Conservation (phyloP, 345 rosid species). For the Lenwebbia sp. region DNA sequence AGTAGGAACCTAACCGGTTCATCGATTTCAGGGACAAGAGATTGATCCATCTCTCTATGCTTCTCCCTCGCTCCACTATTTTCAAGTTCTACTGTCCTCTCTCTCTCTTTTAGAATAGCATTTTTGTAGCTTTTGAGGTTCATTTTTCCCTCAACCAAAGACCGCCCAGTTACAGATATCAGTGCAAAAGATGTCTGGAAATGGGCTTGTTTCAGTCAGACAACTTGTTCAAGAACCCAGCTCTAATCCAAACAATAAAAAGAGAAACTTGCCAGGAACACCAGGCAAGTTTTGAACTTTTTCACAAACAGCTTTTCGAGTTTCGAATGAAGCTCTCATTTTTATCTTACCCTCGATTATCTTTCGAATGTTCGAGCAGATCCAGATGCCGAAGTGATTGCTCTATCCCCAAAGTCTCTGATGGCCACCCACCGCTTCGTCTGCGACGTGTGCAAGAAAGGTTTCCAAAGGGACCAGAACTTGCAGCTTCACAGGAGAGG, state of each 20-base stretch:
- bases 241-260: slow-evolving; percentile 37
- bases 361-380: slow-evolving; percentile 22
- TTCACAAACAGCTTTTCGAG: background rate
- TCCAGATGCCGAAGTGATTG: slow-evolving; percentile 7
- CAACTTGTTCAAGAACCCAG: slow-evolving; percentile 50
- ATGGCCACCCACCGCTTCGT: background rate
- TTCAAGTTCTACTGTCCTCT: background rate
- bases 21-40: background rate
- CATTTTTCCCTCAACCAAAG: background rate
- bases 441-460: background rate
- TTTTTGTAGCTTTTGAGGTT: background rate
- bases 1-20: background rate
- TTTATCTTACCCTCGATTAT: background rate
- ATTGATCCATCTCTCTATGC: background rate
- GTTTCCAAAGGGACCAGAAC: background rate
- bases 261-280: slow-evolving; percentile 62
- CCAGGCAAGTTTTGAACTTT: slow-evolving; percentile 40
- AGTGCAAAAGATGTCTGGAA: slow-evolving; percentile 28
- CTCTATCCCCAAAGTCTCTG: background rate
- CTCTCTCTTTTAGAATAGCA: background rate
- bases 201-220: slow-evolving; percentile 3
- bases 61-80: background rate
- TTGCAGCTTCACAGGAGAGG: background rate
- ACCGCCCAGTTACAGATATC: background rate
- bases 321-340: background rate